These are phyloP conservation scores for Termitomyces eurrhizus DNA, from an alignment of 768 basidiomycete species.

Conservation along the genomic window DNA sequence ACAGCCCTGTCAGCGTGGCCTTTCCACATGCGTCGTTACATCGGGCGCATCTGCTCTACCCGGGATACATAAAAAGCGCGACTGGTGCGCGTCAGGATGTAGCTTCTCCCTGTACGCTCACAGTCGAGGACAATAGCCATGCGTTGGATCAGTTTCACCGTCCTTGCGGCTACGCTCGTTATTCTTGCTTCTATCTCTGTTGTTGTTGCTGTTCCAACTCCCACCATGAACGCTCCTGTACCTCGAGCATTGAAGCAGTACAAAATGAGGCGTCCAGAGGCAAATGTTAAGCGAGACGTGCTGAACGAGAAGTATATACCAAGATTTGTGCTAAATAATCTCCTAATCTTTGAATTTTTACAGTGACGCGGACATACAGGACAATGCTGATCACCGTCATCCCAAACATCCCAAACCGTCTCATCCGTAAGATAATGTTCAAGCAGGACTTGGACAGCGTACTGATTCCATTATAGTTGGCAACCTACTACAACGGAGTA, in stretches of 20 bases:
- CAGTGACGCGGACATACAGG: neutral
- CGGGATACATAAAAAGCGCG: slow-evolving; percentile 8
- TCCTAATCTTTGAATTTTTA: neutral
- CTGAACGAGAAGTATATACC: neutral
- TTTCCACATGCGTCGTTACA: slow-evolving; percentile 6
- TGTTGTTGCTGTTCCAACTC: slow-evolving; percentile 5
- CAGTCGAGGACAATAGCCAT: slow-evolving; percentile 1
- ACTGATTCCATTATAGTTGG: neutral
- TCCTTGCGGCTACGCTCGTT: slow-evolving; percentile 2
- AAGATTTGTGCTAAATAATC: neutral
- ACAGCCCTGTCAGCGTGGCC: slow-evolving; percentile 10
- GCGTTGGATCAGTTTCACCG: slow-evolving; percentile 8
- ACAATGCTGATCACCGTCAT: neutral
- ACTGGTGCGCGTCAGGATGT: neutral
- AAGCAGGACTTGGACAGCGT: neutral
- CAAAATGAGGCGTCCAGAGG: slow-evolving; percentile 13
- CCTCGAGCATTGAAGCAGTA: slow-evolving; percentile 15
- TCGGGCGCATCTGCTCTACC: slow-evolving; percentile 1
- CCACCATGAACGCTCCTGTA: neutral
- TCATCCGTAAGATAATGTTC: slow-evolving; percentile 4
- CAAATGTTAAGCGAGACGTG: neutral
- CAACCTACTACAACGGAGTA: slow-evolving; percentile 1
- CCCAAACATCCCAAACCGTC: slow-evolving; percentile 9
- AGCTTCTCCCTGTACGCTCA: neutral
- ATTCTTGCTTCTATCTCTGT: slow-evolving; percentile 5